phyloP scores from a whole-genome alignment of 2,329 filamentous ascomycete species.

The Nothopassalora personata region DNA sequence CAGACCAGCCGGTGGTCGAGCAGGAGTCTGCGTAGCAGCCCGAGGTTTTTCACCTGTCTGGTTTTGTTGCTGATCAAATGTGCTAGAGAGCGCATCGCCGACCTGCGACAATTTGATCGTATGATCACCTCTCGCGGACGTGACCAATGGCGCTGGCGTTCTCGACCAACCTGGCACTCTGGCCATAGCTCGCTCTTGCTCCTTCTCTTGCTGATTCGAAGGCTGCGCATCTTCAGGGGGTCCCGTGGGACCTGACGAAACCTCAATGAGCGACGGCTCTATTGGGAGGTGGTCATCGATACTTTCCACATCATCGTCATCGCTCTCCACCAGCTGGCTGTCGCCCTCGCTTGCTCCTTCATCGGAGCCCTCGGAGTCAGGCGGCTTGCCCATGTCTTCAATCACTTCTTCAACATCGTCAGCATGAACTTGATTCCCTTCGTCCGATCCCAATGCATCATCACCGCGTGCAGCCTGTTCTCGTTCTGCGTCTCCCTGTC shows the following conservation, averaged over 20 bases:
- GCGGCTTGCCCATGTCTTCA: constrained; percentile 17
- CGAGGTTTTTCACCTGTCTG: not conserved
- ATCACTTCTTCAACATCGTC: constrained; percentile 20
- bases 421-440: constrained; percentile 10
- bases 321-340: not conserved
- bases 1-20: constrained; percentile 4
- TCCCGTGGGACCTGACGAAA: not conserved
- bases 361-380: constrained; percentile 6
- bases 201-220: too few species aligned
- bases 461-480: not conserved
- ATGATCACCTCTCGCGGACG: not conserved
- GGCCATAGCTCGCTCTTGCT: not conserved
- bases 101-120: not conserved
- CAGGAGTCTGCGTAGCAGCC: constrained; percentile 6
- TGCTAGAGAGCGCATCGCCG: not conserved
- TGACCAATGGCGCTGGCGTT: too few species aligned
- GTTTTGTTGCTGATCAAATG: not conserved
- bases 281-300: not conserved
- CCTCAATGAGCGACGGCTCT: not conserved
- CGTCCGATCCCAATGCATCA: not conserved
- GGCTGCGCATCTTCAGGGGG: not conserved
- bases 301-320: constrained; percentile 10
- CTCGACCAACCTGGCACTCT: not conserved
- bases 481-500: not conserved
- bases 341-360: constrained; percentile 10